Evolutionary conservation across 2,329 filamentous ascomycete species (phyloP).

Genomic region (Plectosphaerella cucumerina): DNA sequence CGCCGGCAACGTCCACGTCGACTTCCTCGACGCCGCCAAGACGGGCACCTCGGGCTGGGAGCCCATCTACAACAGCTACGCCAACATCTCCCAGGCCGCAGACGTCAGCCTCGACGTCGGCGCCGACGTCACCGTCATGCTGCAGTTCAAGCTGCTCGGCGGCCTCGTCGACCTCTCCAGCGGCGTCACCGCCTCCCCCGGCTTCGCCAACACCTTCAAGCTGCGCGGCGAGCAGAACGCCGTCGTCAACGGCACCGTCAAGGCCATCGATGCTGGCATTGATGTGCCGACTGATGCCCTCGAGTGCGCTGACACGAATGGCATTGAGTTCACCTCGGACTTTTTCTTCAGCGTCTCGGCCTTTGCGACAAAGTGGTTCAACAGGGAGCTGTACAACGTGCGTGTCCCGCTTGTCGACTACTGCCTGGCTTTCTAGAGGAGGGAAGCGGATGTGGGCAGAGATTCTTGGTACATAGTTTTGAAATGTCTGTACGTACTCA

Average conservation of each 20-base stretch:
- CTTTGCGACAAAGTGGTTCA: slow-evolving; percentile 21
- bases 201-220: slow-evolving; percentile 29
- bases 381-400: slow-evolving; percentile 14
- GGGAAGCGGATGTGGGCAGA: too few species aligned
- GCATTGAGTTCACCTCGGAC: slow-evolving; percentile 17
- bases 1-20: slow-evolving; percentile 32
- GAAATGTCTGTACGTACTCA: not conserved
- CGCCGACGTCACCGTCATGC: slow-evolving; percentile 31
- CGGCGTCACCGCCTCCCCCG: slow-evolving; percentile 30
- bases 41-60: slow-evolving; percentile 28
- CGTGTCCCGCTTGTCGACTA: slow-evolving; percentile 10
- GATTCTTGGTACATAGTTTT: not conserved
- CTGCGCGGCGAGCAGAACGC: slow-evolving; percentile 20
- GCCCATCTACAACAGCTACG: slow-evolving; percentile 27
- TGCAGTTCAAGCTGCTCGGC: slow-evolving; percentile 29
- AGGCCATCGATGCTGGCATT: slow-evolving; percentile 1
- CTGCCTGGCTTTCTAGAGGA: slow-evolving; percentile 8
- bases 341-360: slow-evolving; percentile 20
- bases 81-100: slow-evolving; percentile 26
- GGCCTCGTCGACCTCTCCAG: slow-evolving; percentile 29
- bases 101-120: slow-evolving; percentile 26
- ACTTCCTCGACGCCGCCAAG: slow-evolving; percentile 24
- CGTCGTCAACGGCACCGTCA: slow-evolving; percentile 10
- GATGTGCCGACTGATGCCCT: slow-evolving; percentile 11
- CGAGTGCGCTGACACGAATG: slow-evolving; percentile 17